Evolutionary conservation across 495 filamentous ascomycete genomes (phyloP).

Genomic region (Lentithecium fluviatile): DNA sequence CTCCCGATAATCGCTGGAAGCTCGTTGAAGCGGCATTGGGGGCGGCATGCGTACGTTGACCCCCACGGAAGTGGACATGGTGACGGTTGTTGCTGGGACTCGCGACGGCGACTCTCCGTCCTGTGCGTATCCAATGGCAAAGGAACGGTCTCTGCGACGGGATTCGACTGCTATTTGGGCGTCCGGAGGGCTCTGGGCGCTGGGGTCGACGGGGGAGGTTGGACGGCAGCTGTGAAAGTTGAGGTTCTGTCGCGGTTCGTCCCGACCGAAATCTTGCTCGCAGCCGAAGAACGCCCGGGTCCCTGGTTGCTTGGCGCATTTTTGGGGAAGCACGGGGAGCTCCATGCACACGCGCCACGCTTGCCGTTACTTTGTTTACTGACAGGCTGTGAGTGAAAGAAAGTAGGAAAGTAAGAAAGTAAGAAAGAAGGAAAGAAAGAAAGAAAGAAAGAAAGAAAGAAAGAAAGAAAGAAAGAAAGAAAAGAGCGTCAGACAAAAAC

Average conservation of each 20-base stretch:
- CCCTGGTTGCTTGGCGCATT: slow-evolving; percentile 15
- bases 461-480: too few species aligned
- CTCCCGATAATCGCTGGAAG: background rate
- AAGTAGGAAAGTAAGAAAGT: too few species aligned
- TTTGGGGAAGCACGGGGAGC: slow-evolving; percentile 3
- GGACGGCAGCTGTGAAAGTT: slow-evolving; percentile 35
- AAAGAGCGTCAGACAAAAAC: too few species aligned
- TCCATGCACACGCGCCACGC: background rate
- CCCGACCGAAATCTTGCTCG: slow-evolving; percentile 28
- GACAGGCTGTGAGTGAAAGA: too few species aligned
- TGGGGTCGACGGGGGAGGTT: slow-evolving; percentile 27
- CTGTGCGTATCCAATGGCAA: slow-evolving; percentile 21
- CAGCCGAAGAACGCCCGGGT: background rate
- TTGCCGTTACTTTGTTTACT: background rate
- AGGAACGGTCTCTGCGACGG: slow-evolving; percentile 8
- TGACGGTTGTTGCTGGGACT: slow-evolving; percentile 3
- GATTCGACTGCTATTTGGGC: background rate
- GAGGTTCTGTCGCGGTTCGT: slow-evolving; percentile 32
- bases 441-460: too few species aligned
- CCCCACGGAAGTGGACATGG: slow-evolving; percentile 57
- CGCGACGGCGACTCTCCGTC: too few species aligned
- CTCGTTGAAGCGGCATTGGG: slow-evolving; percentile 10
- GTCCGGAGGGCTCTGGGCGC: slow-evolving; percentile 36
- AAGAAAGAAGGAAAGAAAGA: too few species aligned
- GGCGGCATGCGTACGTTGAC: slow-evolving; percentile 57